phyloP scores from a whole-genome alignment of 2,329 filamentous ascomycete species.

The Colletotrichum sp. region DNA sequence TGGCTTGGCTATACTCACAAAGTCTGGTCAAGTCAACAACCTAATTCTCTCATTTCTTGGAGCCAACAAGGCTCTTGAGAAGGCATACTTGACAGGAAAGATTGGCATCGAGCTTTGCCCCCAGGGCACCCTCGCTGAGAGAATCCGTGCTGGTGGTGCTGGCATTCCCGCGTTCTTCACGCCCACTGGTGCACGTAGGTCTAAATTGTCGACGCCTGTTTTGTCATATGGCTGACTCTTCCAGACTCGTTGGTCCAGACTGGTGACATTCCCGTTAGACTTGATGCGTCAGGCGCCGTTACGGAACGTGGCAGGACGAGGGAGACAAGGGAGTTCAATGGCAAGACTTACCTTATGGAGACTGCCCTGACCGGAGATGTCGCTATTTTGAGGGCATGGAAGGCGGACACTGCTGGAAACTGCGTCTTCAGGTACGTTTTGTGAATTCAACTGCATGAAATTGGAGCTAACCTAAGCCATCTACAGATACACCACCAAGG shows the following conservation, averaged over 20 bases:
- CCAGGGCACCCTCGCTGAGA: constrained; percentile 76
- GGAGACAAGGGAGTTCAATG: constrained; percentile 76
- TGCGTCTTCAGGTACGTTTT: constrained; percentile 71
- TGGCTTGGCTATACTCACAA: constrained; percentile 72
- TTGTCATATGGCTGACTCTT: not conserved
- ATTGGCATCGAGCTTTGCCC: constrained; percentile 79
- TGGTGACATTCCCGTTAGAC: constrained; percentile 70
- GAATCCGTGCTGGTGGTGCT: constrained; percentile 74
- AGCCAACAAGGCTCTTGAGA: constrained; percentile 77
- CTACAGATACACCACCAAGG: constrained; percentile 71
- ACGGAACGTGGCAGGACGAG: constrained; percentile 69
- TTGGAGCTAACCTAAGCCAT: not conserved
- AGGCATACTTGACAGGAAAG: constrained; percentile 76
- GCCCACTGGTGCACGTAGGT: constrained; percentile 69
- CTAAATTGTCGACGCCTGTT: constrained; percentile 25
- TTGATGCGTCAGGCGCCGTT: constrained; percentile 63
- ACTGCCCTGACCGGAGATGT: constrained; percentile 78
- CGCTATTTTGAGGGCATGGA: constrained; percentile 78
- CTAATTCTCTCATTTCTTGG: constrained; percentile 80
- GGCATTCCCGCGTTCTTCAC: constrained; percentile 85
- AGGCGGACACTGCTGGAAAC: constrained; percentile 78
- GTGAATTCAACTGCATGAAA: not conserved
- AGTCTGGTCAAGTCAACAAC: constrained; percentile 72
- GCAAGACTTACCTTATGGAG: constrained; percentile 78
- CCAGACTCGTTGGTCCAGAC: constrained; percentile 69